Evolutionary conservation across 441 rosid species (phyloP), one percentile per base, ranked within the genome.

Genomic region (Brassica hybrid): DNA sequence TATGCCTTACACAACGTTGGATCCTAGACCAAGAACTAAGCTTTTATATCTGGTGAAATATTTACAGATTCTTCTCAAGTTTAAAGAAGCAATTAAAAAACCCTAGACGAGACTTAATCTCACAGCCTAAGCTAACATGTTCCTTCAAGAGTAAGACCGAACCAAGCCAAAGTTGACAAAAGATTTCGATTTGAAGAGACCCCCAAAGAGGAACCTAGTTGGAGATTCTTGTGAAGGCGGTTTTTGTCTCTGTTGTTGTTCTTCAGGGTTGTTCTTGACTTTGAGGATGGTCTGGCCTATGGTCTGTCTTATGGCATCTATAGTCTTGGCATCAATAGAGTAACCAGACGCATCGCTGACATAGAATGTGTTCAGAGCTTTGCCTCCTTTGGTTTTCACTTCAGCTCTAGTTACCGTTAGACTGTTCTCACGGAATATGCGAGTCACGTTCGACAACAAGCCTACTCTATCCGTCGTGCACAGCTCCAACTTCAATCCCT

Each of bases 361-460:
- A 25, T 94, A 92, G 86, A 94, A 94, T 6, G 91, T 90, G 79
- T 94, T 88, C 1, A 89, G 16, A 59, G 97, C 98, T 84, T 94
- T 94, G 61, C 96, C 94, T 57, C 78, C 86, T 84, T 90, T 92
- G 10, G 98, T 92, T 70, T 85, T 78, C 38, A 94, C 97, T 81
- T 90, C 98, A 62, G 98, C 98, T 84, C 97, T 83, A 14, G 87
- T 88, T 14, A 94, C 96, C 0, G 91, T 77, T 25, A 94, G 86
- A 84, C 98, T 90, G 73, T 92, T 94, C 83, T 94, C 98, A 4
- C 98, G 85, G 83, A 94, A 94, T 76, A 94, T 89, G 10, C 98
- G 94, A 36, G 98, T 94, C 43, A 94, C 91, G 13, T 89, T 83
- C 1, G 98, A 90, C 52, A 94, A 83, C 73, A 94, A 81, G 67